Evolutionary conservation across 441 rosid species (phyloP), one percentile per base, ranked within the genome.

Genomic region (Biscutella laevigata): DNA sequence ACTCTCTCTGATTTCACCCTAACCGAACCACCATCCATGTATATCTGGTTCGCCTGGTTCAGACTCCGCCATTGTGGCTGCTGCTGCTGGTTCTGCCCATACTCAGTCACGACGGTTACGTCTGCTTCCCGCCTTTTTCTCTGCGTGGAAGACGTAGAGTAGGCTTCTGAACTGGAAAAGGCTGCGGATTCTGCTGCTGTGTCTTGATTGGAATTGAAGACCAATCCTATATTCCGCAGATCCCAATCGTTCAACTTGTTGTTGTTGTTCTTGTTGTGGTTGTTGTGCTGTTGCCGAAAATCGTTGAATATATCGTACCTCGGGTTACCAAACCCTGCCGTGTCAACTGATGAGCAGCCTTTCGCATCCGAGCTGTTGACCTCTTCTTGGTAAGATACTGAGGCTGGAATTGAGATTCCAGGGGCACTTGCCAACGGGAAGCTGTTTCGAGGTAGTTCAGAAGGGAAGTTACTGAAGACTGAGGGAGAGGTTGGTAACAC

Each of bases 161-260:
- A 84, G 1, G 76, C 79, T 50, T 80, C 86, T 33, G 74, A 78
- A 25, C 68, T 56, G 7, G 64, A 28, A 7, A 44, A 66, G 42
- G 71, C 69, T 4, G 64, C 63, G 1, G 90, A 69, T 6, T 72
- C 58, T 5, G 78, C 47, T 12, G 67, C 49, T 48, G 75, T 41
- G 21, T 66, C 77, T 45, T 68, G 84, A 28, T 86, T 67, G 32
- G 82, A 74, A 53, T 68, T 74, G 47, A 67, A 84, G 4, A 68
- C 45, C 70, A 82, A 17, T 29, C 86, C 89, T 4, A 79, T 77
- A 64, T 74, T 76, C 50, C 71, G 81, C 20, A 77, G 58, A 62
- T 83, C 90, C 98, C 96, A 87, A 36, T 77, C 78, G 24, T 70
- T 64, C 24, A 84, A 39, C 36, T 72, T 84, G 47, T 50, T 57